Conservation (phyloP, 441 rosid species). For the Adansonia gregorii region DNA sequence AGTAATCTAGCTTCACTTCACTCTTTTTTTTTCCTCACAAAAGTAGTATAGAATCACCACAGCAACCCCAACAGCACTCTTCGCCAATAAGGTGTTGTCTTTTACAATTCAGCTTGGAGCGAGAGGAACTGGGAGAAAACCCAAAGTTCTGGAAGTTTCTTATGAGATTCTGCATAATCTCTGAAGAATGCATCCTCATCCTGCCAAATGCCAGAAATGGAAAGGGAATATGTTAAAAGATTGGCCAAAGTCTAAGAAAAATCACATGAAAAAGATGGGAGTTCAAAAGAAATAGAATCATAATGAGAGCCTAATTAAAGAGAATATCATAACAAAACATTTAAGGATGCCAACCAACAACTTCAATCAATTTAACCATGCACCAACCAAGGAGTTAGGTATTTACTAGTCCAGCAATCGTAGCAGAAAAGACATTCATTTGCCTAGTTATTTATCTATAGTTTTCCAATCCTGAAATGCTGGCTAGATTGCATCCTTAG, state of each 20-base stretch:
- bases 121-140: constrained; percentile 52
- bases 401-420: neutral
- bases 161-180: constrained; percentile 76
- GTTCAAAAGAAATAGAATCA: neutral
- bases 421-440: neutral
- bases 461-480: too few species aligned
- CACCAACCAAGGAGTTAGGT: constrained; percentile 12
- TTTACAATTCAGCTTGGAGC: constrained; percentile 41
- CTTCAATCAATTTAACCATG: neutral
- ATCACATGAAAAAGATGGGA: neutral
- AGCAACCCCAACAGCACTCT: constrained; percentile 75
- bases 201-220: constrained; percentile 41
- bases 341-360: constrained; percentile 16
- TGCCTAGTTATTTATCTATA: too few species aligned
- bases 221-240: neutral
- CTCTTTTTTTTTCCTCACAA: constrained; percentile 68
- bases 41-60: constrained; percentile 75
- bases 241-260: neutral
- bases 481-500: too few species aligned
- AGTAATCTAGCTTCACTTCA: constrained; percentile 45
- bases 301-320: neutral
- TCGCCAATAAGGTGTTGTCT: constrained; percentile 64
- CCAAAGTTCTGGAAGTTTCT: constrained; percentile 89
- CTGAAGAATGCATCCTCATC: constrained; percentile 83
- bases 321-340: neutral